Conservation (phyloP, 2,329 filamentous ascomycete species). For the Trichoderma sp. region DNA sequence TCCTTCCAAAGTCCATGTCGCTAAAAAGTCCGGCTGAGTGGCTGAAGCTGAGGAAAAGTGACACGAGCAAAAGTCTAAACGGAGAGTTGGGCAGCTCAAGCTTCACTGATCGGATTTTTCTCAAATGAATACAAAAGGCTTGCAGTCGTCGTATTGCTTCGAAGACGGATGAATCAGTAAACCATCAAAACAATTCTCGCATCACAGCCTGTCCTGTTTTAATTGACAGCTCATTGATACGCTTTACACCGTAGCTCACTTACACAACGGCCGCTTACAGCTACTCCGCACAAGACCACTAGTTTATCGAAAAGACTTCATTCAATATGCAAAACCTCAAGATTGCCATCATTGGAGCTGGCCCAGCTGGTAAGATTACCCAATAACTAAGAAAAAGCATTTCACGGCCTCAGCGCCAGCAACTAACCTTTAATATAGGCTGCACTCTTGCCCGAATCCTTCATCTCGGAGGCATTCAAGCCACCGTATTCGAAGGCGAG, state of each 20-base stretch:
- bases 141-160: not conserved
- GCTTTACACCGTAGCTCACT: not conserved
- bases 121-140: not conserved
- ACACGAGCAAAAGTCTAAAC: not conserved
- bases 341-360: conserved; percentile 19
- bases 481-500: conserved; percentile 17
- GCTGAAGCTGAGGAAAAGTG: not conserved
- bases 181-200: not conserved
- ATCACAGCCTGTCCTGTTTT: not conserved
- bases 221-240: not conserved
- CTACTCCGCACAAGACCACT: not conserved
- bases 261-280: not conserved
- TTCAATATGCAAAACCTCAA: not conserved
- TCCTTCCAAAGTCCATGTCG: not conserved
- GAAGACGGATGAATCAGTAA: not conserved
- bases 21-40: conserved; percentile 10
- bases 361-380: conserved; percentile 1
- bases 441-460: conserved; percentile 18
- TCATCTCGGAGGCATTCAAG: conserved; percentile 9
- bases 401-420: no score
- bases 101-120: not conserved
- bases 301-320: not conserved
- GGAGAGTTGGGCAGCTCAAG: not conserved
- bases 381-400: not conserved
- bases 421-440: not conserved